Evolutionary conservation across 2,329 filamentous ascomycete species (phyloP), one percentile per base, ranked within the genome.

Genomic region (Elsinoe fawcettii): DNA sequence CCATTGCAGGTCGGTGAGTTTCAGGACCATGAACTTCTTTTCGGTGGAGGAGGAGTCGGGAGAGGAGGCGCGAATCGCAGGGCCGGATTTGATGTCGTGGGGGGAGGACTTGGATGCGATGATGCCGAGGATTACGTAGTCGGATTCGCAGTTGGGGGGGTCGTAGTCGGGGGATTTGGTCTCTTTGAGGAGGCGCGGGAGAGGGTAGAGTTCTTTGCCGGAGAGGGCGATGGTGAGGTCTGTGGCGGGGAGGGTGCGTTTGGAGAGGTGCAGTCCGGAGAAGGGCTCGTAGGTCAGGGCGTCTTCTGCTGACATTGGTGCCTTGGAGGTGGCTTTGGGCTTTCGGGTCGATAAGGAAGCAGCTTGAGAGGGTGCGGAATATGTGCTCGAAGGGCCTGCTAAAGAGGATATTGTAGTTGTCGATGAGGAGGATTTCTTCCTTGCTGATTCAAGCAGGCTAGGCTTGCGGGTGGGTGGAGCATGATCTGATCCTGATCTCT

Each of bases 11-110:
- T 99, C 92, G 0, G 88, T 90, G 2, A 99, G 77, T 1, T 83
- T 88, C 60, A 99, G 76, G 1, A 92, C 86, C 88, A 99, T 96
- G 74, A 95, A 99, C 70, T 95, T 96, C 51, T 86, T 86, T 18
- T 80, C 74, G 2, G 68, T 73, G 30, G 73, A 73, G 46, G 78
- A 77, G 56, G 85, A 80, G 54, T 73, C 72, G 46, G 77, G 71
- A 3, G 67, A 69, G 12, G 66, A 67, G 7, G 73, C 71, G 53
- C 75, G 76, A 1, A 73, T 71, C 16, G 68, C 66, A 37, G 71
- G 72, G 1, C 67, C 63, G 25, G 77, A 74, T 62, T 82, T 81
- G 32, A 81, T 77, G 51, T 82, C 75, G 39, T 83, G 84, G 0
- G 93, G 90, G 0, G 87, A 83, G 0, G 93, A 96, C 70, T 97